These are phyloP conservation scores for Neurospora sp. DNA, from an alignment of 495 filamentous ascomycete genomes.

Conservation along the genomic window DNA sequence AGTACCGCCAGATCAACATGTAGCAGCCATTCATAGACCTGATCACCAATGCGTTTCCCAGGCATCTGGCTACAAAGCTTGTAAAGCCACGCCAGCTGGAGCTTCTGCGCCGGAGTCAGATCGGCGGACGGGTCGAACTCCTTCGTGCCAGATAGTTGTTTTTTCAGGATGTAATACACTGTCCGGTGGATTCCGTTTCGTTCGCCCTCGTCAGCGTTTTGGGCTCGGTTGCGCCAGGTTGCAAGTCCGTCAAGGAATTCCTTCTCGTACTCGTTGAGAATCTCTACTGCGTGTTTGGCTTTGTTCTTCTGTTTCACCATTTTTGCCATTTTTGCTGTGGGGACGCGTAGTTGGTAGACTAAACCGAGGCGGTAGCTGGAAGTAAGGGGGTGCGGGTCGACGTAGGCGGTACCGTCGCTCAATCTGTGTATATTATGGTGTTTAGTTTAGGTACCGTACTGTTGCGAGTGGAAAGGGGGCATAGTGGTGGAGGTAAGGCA, in stretches of 20 bases:
- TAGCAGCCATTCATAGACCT: background rate
- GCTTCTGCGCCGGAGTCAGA: background rate
- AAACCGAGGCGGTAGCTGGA: slow-evolving; percentile 1
- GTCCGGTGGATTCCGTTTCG: background rate
- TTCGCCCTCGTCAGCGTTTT: background rate
- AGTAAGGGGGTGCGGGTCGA: background rate
- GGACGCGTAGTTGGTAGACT: background rate
- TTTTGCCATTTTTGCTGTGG: background rate
- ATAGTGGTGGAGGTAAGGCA: no score
- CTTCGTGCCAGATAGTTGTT: background rate
- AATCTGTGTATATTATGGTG: background rate
- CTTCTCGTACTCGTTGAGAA: background rate
- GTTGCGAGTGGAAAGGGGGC: no score
- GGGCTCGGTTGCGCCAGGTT: background rate
- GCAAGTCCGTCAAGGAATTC: background rate
- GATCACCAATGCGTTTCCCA: background rate
- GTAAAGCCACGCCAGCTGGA: background rate
- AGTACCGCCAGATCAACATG: background rate
- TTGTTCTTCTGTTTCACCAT: no score
- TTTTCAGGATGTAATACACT: background rate
- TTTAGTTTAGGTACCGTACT: no score
- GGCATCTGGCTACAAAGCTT: background rate
- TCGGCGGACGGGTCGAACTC: background rate
- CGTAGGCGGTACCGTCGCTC: background rate
- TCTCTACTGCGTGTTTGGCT: no score